Evolutionary conservation across 2,329 filamentous ascomycete genomes (phyloP), one percentile per base, ranked within the genome.

Genomic region (Aureobasidium pullulans): DNA sequence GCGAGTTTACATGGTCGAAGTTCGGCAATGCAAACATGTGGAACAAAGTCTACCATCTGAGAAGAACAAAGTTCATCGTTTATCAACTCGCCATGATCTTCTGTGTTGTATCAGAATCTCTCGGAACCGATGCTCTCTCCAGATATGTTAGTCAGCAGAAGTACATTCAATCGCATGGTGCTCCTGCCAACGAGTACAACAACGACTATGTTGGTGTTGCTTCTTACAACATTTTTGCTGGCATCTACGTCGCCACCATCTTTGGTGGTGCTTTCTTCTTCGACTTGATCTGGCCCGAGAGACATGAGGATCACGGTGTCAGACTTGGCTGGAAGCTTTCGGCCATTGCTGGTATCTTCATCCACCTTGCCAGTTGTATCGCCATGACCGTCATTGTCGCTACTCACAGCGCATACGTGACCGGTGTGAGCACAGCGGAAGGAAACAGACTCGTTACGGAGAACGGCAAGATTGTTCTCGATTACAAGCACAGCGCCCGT

Each of bases 261-360:
- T 84, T 84, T 64, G 81, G 81, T 23, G 76, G 77, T 0, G 81
- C 77, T 0, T 84, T 84, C 73, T 84, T 84, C 73, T 83, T 84
- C 69, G 82, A 84, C 65, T 76, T 84, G 3, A 83, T 84, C 71
- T 84, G 80, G 79, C 81, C 81, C 0, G 80, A 81, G 54, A 75
- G 81, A 49, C 67, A 73, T 9, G 81, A 84, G 62, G 76, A 72
- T 4, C 66, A 62, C 19, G 67, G 72, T 19, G 80, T 84, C 3
- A 76, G 77, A 50, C 64, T 76, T n/a, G 77, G 80, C 0, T 84
- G 81, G 82, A 80, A 76, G 65, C 72, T 79, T 10, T 80, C 75
- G 62, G 77, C 78, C 0, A 68, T 82, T 1, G 66, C 81, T 2
- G 72, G 81, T 7, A 77, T 74, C 36, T 36, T 79, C 10, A 74